Evolutionary conservation across 805 yeast genomes (phyloP).

Genomic region (Wickerhamiella kurtzmanii): DNA sequence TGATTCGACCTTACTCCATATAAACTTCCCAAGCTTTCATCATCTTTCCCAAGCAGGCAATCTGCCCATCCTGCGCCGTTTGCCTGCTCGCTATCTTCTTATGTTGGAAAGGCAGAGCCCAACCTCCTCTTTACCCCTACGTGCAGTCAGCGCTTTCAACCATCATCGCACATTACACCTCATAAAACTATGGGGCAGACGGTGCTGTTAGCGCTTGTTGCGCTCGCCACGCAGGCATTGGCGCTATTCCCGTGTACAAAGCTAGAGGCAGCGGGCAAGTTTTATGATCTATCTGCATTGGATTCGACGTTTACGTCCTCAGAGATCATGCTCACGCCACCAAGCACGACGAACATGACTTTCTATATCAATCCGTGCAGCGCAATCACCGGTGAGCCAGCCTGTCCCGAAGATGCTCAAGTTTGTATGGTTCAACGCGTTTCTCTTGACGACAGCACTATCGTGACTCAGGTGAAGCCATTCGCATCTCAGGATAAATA

Average conservation of each 20-base stretch:
- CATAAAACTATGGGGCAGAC: not conserved
- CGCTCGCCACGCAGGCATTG: not conserved
- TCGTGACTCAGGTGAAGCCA: slow-evolving; percentile 50
- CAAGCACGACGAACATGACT: slow-evolving; percentile 44
- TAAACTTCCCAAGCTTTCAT: no score
- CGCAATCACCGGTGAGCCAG: slow-evolving; percentile 27
- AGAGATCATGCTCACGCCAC: slow-evolving; percentile 53
- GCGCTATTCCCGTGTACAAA: slow-evolving; percentile 8
- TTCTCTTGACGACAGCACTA: slow-evolving; percentile 35
- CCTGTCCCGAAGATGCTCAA: slow-evolving; percentile 60
- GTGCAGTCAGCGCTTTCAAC: no score
- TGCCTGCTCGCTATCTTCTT: no score
- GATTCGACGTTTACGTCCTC: slow-evolving; percentile 37
- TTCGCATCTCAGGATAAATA: slow-evolving; percentile 12
- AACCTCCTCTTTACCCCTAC: no score
- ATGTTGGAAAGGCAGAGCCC: no score
- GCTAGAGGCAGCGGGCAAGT: not conserved
- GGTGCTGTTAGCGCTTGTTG: slow-evolving; percentile 2
- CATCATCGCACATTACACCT: not conserved
- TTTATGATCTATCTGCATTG: slow-evolving; percentile 32
- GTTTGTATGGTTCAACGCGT: slow-evolving; percentile 63
- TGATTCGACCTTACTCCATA: no score
- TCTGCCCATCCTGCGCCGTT: no score
- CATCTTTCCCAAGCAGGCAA: no score
- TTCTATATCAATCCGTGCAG: slow-evolving; percentile 70